Evolutionary conservation across 495 filamentous ascomycete species (phyloP).

Genomic region (Recurvomyces mirabilis): DNA sequence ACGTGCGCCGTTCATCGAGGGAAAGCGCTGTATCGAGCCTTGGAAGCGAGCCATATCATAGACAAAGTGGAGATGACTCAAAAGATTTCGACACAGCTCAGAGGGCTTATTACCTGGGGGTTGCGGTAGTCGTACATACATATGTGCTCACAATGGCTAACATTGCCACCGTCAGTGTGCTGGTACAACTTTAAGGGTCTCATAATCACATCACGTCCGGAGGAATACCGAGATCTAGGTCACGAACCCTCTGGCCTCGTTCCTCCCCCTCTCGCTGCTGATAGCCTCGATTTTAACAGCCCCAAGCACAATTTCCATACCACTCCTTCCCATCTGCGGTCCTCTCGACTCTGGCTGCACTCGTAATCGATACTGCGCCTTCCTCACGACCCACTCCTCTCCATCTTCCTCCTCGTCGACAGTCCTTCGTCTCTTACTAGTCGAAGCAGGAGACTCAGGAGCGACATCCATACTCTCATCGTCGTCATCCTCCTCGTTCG

Average conservation of each 20-base stretch:
- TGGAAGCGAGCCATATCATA: too few species aligned
- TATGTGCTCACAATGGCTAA: too few species aligned
- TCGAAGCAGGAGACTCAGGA: background rate
- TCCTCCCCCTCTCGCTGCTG: constrained; percentile 55
- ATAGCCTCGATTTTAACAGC: constrained; percentile 75
- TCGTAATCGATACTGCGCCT: constrained; percentile 69
- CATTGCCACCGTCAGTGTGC: too few species aligned
- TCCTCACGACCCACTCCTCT: constrained; percentile 59
- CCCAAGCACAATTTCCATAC: constrained; percentile 53
- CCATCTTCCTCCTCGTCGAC: constrained; percentile 19
- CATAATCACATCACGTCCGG: too few species aligned
- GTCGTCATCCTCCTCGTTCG: constrained; percentile 28
- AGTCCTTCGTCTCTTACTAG: constrained; percentile 7
- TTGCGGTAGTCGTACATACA: too few species aligned
- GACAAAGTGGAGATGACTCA: too few species aligned
- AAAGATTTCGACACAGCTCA: too few species aligned
- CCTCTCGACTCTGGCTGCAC: constrained; percentile 39
- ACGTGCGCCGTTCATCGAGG: too few species aligned
- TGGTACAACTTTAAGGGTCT: too few species aligned
- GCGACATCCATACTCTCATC: constrained; percentile 12
- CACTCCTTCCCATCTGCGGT: constrained; percentile 33
- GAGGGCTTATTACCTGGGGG: too few species aligned
- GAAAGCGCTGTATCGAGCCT: too few species aligned
- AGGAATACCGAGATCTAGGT: too few species aligned
- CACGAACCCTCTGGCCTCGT: constrained; percentile 58